Conservation (phyloP, 495 filamentous ascomycete species). For the Aspergillus kassunensis region DNA sequence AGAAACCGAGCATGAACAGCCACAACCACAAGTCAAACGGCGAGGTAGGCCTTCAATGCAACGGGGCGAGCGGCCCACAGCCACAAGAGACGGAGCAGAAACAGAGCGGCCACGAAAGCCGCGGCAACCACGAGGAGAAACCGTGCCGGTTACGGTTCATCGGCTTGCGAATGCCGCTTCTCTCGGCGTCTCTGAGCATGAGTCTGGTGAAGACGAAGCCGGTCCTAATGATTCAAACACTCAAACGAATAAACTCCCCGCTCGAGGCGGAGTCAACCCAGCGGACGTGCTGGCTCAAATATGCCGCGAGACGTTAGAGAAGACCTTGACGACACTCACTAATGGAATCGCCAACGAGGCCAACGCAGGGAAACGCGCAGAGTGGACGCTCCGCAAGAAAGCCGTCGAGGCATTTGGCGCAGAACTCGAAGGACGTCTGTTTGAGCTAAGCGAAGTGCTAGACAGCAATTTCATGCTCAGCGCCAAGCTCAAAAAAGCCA, state of each 20-base stretch:
- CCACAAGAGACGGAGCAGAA: conserved; percentile 18
- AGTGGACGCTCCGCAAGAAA: conserved; percentile 57
- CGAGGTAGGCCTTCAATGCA: conserved; percentile 17
- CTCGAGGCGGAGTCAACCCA: conserved; percentile 61
- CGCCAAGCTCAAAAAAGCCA: conserved; percentile 57
- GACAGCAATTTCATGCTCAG: conserved; percentile 63
- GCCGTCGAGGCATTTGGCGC: conserved; percentile 64
- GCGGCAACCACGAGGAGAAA: conserved; percentile 37
- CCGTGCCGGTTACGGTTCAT: conserved; percentile 43
- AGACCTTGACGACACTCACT: conserved; percentile 39
- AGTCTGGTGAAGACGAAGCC: conserved; percentile 28
- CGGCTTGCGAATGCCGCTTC: conserved; percentile 37
- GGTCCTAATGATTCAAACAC: conserved; percentile 30
- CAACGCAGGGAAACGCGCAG: conserved; percentile 39
- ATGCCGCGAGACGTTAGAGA: conserved; percentile 63
- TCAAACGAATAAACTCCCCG: conserved; percentile 40
- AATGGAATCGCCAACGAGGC: conserved; percentile 36
- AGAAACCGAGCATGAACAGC: conserved; percentile 7
- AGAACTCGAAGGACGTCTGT: conserved; percentile 61
- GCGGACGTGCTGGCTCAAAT: conserved; percentile 67
- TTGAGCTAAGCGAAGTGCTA: conserved; percentile 50
- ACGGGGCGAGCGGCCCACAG: conserved; percentile 14
- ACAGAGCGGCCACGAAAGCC: conserved; percentile 20
- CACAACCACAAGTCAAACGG: conserved; percentile 13
- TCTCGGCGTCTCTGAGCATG: conserved; percentile 19